Evolutionary conservation across 352 stramenopile genomes (phyloP).

Genomic region (Globisporangium carolinianum): DNA sequence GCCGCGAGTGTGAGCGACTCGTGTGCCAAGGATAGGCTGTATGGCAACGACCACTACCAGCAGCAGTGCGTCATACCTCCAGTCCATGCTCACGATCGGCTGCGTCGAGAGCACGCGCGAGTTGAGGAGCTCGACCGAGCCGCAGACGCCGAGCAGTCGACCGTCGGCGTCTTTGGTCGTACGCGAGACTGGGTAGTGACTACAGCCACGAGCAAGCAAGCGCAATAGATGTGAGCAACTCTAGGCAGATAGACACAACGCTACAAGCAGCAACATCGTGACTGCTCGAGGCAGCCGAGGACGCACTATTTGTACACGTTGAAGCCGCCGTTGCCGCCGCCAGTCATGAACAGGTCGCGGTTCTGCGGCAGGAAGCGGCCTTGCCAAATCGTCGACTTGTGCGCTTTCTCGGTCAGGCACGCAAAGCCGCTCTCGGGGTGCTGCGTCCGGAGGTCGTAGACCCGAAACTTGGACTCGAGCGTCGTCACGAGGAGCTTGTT

Average conservation of each 20-base stretch:
- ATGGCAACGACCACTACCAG: neutral
- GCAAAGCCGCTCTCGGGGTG: constrained; percentile 90
- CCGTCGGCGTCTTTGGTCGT: constrained; percentile 83
- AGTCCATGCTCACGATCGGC: constrained; percentile 95
- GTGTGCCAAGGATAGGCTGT: too few relatives aligned
- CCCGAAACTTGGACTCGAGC: constrained; percentile 93
- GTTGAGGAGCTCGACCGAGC: constrained; percentile 93
- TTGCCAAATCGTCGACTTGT: constrained; percentile 96
- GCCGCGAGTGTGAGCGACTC: too few relatives aligned
- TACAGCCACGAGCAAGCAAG: constrained; percentile 11
- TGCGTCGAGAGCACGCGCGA: constrained; percentile 94
- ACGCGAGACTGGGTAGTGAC: constrained; percentile 76
- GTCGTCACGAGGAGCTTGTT: constrained; percentile 96
- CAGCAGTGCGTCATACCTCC: constrained; percentile 47
- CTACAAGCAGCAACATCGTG: too few relatives aligned
- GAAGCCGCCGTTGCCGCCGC: constrained; percentile 94
- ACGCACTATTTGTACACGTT: constrained; percentile 97
- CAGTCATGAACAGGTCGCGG: constrained; percentile 94
- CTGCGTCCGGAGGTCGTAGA: constrained; percentile 93
- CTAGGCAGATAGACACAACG: neutral
- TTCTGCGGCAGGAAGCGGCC: constrained; percentile 94
- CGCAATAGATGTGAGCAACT: neutral
- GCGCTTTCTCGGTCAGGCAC: constrained; percentile 86
- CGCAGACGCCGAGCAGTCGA: constrained; percentile 81
- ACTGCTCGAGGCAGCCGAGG: neutral